A percentile compares a stretch with the other conserved stretches of the same genome.
Evolutionary conservation across 2,329 filamentous ascomycete genomes (phyloP).

Genomic region (Ilyonectria destructans): DNA sequence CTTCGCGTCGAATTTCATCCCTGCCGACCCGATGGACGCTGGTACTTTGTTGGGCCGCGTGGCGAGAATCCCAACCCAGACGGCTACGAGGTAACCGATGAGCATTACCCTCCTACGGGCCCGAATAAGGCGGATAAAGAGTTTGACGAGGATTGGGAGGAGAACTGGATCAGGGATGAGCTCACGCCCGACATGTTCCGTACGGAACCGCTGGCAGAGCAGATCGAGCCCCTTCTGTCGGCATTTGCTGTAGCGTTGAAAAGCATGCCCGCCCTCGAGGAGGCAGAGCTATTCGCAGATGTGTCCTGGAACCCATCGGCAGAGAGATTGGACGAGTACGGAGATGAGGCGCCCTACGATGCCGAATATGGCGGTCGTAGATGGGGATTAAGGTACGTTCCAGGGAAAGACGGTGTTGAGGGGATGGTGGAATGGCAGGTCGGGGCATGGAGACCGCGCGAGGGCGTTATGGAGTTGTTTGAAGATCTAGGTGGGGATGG

Average conservation of each 20-base stretch:
- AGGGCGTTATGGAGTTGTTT: conserved; percentile 15
- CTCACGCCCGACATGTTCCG: conserved; percentile 3
- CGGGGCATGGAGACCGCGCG: conserved; percentile 9
- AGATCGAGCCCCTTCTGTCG: conserved; percentile 11
- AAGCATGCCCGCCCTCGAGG: conserved; percentile 14
- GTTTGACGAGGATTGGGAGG: conserved; percentile 7
- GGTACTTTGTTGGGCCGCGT: conserved; percentile 26
- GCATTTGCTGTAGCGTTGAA: conserved; percentile 19
- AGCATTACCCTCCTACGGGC: conserved; percentile 3
- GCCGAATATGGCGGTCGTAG: not conserved
- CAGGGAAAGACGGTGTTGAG: conserved; percentile 5
- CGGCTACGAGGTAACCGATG: conserved; percentile 3
- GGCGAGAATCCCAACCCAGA: conserved; percentile 16
- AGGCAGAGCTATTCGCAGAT: conserved; percentile 19
- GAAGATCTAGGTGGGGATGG: not conserved
- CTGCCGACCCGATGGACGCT: conserved; percentile 10
- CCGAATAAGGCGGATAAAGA: conserved; percentile 12
- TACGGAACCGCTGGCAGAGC: conserved; percentile 9
- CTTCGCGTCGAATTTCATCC: conserved; percentile 22
- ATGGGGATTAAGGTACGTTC: conserved; percentile 17
- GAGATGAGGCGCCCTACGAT: conserved; percentile 7
- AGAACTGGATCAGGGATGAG: not conserved
- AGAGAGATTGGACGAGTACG: conserved; percentile 10
- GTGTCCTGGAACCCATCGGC: conserved; percentile 6
- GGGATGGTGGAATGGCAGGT: conserved; percentile 19